Conservation (phyloP, 2,329 filamentous ascomycete genomes). For the Apiospora arundinis region DNA sequence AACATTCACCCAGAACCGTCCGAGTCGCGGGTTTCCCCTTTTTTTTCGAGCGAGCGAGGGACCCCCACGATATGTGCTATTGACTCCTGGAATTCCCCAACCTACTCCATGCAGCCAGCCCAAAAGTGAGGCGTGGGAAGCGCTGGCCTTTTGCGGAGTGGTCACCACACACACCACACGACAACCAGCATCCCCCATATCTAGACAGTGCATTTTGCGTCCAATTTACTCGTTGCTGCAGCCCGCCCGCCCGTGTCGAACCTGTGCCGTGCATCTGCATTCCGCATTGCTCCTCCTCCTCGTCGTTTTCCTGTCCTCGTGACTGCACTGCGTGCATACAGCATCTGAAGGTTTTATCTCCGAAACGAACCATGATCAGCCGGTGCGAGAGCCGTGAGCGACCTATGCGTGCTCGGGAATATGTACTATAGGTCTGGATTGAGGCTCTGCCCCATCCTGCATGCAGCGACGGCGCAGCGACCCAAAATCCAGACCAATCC, state of each 20-base stretch:
- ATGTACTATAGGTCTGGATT: neutral
- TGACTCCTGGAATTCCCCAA: constrained; percentile 8
- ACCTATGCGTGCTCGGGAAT: neutral
- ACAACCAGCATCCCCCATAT: neutral
- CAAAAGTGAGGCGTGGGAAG: neutral
- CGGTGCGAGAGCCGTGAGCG: neutral
- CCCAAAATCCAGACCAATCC: neutral
- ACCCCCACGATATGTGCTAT: constrained; percentile 5
- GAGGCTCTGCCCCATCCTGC: neutral
- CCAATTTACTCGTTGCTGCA: neutral
- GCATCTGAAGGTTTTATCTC: neutral
- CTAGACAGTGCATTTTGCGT: neutral
- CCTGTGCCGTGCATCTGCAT: too few relatives aligned
- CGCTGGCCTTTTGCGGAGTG: constrained; percentile 7
- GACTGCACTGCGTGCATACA: neutral
- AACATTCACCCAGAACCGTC: neutral
- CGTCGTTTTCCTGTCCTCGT: neutral
- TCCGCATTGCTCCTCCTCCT: too few relatives aligned
- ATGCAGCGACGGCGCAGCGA: neutral
- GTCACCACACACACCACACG: neutral
- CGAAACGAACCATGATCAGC: constrained; percentile 11
- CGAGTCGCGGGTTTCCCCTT: constrained; percentile 3
- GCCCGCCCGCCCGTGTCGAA: neutral
- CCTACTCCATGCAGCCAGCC: constrained; percentile 5
- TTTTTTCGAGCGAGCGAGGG: neutral